These are phyloP conservation scores for Amylostereum areolatum DNA, from an alignment of 1,284 basidiomycete species.

Conservation along the genomic window DNA sequence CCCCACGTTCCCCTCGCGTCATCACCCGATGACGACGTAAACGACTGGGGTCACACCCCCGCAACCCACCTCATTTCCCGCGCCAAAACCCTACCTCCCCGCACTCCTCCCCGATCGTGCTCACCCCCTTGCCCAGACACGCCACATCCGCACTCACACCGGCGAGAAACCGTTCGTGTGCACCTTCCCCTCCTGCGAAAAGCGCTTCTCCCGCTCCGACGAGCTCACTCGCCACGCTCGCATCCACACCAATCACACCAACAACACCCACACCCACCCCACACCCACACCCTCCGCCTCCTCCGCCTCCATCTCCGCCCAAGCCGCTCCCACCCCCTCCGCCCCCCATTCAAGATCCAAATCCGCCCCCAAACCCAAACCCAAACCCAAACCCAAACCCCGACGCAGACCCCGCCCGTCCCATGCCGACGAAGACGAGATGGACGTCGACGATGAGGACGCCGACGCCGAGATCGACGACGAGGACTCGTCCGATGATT, in stretches of 20 bases:
- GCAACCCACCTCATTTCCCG: no score
- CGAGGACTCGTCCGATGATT: background rate
- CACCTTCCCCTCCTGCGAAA: constrained; percentile 93
- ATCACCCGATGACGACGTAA: no score
- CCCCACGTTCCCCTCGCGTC: constrained; percentile 2
- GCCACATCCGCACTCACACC: constrained; percentile 97
- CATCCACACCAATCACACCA: constrained; percentile 73
- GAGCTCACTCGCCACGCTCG: constrained; percentile 95
- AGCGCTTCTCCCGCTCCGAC: constrained; percentile 95
- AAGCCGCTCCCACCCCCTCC: no score
- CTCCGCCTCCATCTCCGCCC: no score
- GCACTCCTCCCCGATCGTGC: no score
- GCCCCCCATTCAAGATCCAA: no score
- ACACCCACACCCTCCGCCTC: no score
- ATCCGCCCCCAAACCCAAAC: background rate
- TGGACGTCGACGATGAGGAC: constrained; percentile 27
- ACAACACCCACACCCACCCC: constrained; percentile 5
- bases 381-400: background rate
- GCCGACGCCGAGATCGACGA: constrained; percentile 28
- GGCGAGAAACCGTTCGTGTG: constrained; percentile 97
- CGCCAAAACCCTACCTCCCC: no score
- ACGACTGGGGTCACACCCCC: no score
- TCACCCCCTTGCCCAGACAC: constrained; percentile 55
- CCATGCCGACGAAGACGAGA: constrained; percentile 20
- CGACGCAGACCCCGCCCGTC: constrained; percentile 13